Conservation (phyloP, 441 rosid species). For the Mallotus repandus region DNA sequence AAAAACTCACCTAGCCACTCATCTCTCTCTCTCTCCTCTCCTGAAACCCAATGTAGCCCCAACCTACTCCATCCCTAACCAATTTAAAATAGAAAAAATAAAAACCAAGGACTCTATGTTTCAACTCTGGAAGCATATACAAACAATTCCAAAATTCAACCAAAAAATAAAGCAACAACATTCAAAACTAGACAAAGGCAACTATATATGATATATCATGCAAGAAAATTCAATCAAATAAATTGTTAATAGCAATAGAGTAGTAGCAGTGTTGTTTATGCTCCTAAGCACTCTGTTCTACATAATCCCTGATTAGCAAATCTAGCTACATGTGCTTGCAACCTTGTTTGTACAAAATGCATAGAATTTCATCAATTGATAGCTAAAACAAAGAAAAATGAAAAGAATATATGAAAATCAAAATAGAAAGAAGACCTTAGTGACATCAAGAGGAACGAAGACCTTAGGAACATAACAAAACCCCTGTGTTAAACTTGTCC, state of each 20-base stretch:
- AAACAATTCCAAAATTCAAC: conserved; percentile 1
- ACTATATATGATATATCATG: too few relatives aligned
- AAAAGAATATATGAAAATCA: neutral
- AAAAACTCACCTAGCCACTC: too few relatives aligned
- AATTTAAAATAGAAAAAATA: too few relatives aligned
- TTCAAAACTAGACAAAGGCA: too few relatives aligned
- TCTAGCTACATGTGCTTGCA: conserved; percentile 98
- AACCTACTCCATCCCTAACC: too few relatives aligned
- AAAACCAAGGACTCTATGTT: conserved; percentile 65
- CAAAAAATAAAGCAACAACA: neutral
- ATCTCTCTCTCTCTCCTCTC: too few relatives aligned
- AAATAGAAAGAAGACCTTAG: conserved; percentile 40
- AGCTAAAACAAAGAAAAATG: neutral
- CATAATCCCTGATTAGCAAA: too few relatives aligned
- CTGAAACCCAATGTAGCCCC: too few relatives aligned
- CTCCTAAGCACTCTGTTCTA: conserved; percentile 20
- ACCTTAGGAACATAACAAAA: conserved; percentile 82
- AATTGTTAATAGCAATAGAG: neutral
- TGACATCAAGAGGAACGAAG: conserved; percentile 83
- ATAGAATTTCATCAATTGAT: neutral
- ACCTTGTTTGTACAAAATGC: conserved; percentile 55
- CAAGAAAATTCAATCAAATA: too few relatives aligned
- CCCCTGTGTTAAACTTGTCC: conserved; percentile 62
- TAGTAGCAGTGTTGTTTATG: neutral
- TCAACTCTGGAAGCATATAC: conserved; percentile 75